Evolutionary conservation across 78 protist genomes (phyloP).

Genomic region (Neovahlkampfia damariscottae): DNA sequence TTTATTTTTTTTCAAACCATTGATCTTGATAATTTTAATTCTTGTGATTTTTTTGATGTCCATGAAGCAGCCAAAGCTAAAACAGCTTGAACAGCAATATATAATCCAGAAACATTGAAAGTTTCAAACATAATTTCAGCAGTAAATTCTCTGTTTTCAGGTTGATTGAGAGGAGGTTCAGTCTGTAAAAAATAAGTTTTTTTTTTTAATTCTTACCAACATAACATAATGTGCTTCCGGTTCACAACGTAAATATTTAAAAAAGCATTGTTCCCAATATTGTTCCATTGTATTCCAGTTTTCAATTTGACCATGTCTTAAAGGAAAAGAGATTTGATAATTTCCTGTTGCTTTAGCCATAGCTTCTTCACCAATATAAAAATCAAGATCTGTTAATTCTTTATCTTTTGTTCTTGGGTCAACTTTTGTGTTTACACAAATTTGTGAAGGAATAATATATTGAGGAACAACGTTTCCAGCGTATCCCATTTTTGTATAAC

Average conservation of each 20-base stretch:
- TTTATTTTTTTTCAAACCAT: no score
- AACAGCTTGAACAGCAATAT: constrained; percentile 99
- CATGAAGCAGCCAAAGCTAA: constrained; percentile 93
- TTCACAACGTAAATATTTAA: constrained; percentile 91
- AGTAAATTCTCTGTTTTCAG: constrained; percentile 97
- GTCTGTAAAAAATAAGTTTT: no score
- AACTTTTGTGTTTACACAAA: not conserved
- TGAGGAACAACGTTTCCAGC: constrained; percentile 91
- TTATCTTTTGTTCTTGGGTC: not conserved
- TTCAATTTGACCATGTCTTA: constrained; percentile 86
- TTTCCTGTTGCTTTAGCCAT: not conserved
- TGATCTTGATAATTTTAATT: constrained; percentile 22
- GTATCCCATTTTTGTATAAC: constrained; percentile 98
- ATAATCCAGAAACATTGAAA: constrained; percentile 93
- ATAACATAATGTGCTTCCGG: constrained; percentile 96
- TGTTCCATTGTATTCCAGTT: constrained; percentile 97
- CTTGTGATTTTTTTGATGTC: constrained; percentile 22
- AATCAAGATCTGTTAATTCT: constrained; percentile 94
- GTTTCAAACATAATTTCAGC: constrained; percentile 99
- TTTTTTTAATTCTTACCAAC: no score
- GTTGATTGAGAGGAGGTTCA: constrained; percentile 97
- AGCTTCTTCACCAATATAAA: constrained; percentile 88
- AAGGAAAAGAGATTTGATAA: constrained; percentile 36
- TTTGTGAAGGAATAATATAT: constrained; percentile 84
- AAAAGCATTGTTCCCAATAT: constrained; percentile 92